Evolutionary conservation across 2,329 filamentous ascomycete genomes (phyloP).

Genomic region (Ophiocordyceps unilateralis): DNA sequence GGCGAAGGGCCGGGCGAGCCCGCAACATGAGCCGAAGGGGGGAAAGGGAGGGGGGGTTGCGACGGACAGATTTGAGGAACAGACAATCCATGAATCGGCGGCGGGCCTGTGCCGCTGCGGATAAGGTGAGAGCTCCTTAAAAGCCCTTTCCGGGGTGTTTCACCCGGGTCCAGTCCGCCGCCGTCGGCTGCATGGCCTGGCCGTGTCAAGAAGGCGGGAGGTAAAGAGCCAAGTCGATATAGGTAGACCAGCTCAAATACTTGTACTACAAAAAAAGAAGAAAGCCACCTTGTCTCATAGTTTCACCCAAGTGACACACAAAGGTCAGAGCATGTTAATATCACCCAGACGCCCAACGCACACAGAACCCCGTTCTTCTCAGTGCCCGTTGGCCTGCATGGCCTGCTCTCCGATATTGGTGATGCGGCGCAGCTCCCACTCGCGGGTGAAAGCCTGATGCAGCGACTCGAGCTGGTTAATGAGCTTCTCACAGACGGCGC

Average conservation of each 20-base stretch:
- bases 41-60: no score
- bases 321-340: slow-evolving; percentile 3
- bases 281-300: neutral
- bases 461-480: slow-evolving; percentile 67
- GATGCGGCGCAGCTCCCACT: slow-evolving; percentile 80
- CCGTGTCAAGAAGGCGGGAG: neutral
- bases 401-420: slow-evolving; percentile 47
- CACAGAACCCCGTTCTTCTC: slow-evolving; percentile 2
- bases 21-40: neutral
- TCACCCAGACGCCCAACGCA: slow-evolving; percentile 9
- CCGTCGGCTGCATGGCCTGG: neutral
- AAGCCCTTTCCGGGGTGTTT: no score
- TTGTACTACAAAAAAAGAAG: neutral
- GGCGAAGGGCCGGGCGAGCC: slow-evolving; percentile 44
- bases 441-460: slow-evolving; percentile 78
- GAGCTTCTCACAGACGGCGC: slow-evolving; percentile 64
- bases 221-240: neutral
- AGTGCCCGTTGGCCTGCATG: slow-evolving; percentile 19
- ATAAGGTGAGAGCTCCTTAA: neutral
- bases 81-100: neutral
- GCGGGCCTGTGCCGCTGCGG: neutral
- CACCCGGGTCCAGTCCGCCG: neutral
- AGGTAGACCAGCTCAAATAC: neutral
- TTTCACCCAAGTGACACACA: neutral
- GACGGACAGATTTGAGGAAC: no score